These are phyloP conservation scores for Immersiporthe knoxdaviesiana DNA, from an alignment of 2,329 filamentous ascomycete species.

Conservation along the genomic window DNA sequence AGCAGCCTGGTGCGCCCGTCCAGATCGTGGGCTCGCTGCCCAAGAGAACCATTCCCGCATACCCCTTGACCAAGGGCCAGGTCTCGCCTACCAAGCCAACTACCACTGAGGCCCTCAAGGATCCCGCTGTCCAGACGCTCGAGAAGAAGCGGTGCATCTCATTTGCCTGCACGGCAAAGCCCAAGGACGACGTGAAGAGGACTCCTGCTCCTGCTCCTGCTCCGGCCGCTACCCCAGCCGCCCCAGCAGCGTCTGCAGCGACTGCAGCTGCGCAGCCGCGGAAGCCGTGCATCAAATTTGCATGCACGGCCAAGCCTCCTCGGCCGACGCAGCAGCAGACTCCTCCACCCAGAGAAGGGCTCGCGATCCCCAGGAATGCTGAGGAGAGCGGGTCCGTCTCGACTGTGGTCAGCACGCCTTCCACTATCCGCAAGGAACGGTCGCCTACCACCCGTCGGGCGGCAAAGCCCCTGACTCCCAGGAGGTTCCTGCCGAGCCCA, in stretches of 20 bases:
- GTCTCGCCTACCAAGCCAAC: conserved; percentile 35
- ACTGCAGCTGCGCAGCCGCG: conserved; percentile 39
- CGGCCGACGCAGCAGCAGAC: conserved; percentile 36
- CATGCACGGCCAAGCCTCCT: conserved; percentile 62
- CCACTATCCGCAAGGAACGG: conserved; percentile 36
- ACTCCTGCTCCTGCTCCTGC: conserved; percentile 31
- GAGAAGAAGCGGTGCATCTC: conserved; percentile 88
- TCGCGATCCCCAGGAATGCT: conserved; percentile 11
- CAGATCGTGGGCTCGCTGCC: conserved; percentile 29
- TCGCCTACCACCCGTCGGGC: conserved; percentile 33
- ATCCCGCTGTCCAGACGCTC: conserved; percentile 63
- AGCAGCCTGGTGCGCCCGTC: conserved; percentile 16
- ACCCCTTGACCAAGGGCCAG: not conserved
- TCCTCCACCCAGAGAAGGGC: conserved; percentile 14
- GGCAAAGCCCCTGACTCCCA: conserved; percentile 37
- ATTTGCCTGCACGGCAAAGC: conserved; percentile 80
- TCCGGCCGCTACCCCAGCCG: no score
- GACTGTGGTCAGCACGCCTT: conserved; percentile 27
- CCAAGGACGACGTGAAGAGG: conserved; percentile 49
- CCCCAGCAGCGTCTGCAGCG: not conserved
- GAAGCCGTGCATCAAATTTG: conserved; percentile 75
- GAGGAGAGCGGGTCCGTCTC: conserved; percentile 27
- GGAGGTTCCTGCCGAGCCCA: conserved; percentile 45
- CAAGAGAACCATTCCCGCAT: conserved; percentile 4
- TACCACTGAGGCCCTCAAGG: conserved; percentile 42